Evolutionary conservation across 2,329 filamentous ascomycete species (phyloP).

Genomic region (Ceratocystis papillata): DNA sequence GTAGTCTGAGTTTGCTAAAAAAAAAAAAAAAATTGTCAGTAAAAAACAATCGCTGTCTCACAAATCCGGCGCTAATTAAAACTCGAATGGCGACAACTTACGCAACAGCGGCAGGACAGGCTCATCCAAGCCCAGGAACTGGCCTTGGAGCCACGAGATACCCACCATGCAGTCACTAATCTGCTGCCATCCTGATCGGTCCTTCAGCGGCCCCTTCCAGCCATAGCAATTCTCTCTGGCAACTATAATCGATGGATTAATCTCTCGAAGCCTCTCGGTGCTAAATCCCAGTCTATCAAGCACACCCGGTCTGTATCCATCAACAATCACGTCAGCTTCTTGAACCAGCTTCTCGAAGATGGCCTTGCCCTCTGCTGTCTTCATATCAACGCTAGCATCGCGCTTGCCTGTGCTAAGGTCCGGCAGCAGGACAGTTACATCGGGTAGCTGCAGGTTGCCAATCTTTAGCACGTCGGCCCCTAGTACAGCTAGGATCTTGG

Average conservation of each 20-base stretch:
- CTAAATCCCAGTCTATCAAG: slow-evolving; percentile 32
- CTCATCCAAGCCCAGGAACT: slow-evolving; percentile 49
- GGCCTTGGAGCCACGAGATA: slow-evolving; percentile 51
- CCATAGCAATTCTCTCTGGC: slow-evolving; percentile 65
- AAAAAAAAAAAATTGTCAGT: not conserved
- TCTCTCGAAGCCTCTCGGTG: slow-evolving; percentile 29
- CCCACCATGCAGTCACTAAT: slow-evolving; percentile 53
- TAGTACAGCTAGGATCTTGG: slow-evolving; percentile 60
- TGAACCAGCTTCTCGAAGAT: slow-evolving; percentile 49
- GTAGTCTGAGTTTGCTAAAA: slow-evolving; percentile 27
- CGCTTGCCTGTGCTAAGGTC: slow-evolving; percentile 65
- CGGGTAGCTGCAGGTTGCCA: slow-evolving; percentile 55
- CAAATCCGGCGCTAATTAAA: not conserved
- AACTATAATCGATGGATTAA: slow-evolving; percentile 40
- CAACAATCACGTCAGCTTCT: slow-evolving; percentile 53
- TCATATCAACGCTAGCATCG: slow-evolving; percentile 52
- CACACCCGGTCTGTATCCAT: slow-evolving; percentile 59
- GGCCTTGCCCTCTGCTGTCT: slow-evolving; percentile 41
- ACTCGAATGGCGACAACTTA: slow-evolving; percentile 30
- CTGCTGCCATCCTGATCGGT: slow-evolving; percentile 59
- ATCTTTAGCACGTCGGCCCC: slow-evolving; percentile 65
- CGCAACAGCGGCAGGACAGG: slow-evolving; percentile 56
- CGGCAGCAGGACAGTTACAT: slow-evolving; percentile 62
- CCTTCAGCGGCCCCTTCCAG: slow-evolving; percentile 39
- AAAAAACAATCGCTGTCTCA: not conserved